Evolutionary conservation across 1,139 yeast genomes (phyloP).

Genomic region (Hansenula lynferdii): DNA sequence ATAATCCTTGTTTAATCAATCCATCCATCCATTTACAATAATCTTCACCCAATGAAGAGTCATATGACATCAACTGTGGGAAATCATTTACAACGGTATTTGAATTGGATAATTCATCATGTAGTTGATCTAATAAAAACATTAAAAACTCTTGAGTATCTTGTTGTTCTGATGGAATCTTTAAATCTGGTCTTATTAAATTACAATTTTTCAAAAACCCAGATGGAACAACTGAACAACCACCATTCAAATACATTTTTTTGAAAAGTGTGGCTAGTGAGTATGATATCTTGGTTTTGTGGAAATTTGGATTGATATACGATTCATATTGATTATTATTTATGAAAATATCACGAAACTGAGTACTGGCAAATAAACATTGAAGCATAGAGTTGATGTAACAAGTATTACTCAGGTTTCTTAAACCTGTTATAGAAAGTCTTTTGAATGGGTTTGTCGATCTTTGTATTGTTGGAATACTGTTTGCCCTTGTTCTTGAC

Average conservation of each 20-base stretch:
- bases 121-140: slow-evolving; percentile 60
- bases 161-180: slow-evolving; percentile 70
- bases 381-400: slow-evolving; percentile 70
- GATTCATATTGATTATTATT: slow-evolving; percentile 38
- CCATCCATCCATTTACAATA: slow-evolving; percentile 58
- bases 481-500: not conserved
- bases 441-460: slow-evolving; percentile 35
- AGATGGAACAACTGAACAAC: slow-evolving; percentile 59
- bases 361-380: slow-evolving; percentile 50
- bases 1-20: slow-evolving; percentile 47
- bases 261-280: slow-evolving; percentile 47
- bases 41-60: slow-evolving; percentile 36
- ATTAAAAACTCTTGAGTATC: slow-evolving; percentile 74
- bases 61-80: slow-evolving; percentile 31
- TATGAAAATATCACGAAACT: slow-evolving; percentile 39
- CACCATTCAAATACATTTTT: slow-evolving; percentile 46
- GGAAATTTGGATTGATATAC: slow-evolving; percentile 31
- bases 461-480: slow-evolving; percentile 32
- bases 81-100: slow-evolving; percentile 32
- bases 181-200: slow-evolving; percentile 54
- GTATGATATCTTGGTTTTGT: slow-evolving; percentile 33
- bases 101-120: slow-evolving; percentile 54
- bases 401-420: slow-evolving; percentile 69
- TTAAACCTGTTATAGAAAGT: slow-evolving; percentile 55
- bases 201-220: slow-evolving; percentile 54